These are phyloP conservation scores for Thielaviopsis cerberus DNA, from an alignment of 2,329 filamentous ascomycete genomes.

Conservation along the genomic window DNA sequence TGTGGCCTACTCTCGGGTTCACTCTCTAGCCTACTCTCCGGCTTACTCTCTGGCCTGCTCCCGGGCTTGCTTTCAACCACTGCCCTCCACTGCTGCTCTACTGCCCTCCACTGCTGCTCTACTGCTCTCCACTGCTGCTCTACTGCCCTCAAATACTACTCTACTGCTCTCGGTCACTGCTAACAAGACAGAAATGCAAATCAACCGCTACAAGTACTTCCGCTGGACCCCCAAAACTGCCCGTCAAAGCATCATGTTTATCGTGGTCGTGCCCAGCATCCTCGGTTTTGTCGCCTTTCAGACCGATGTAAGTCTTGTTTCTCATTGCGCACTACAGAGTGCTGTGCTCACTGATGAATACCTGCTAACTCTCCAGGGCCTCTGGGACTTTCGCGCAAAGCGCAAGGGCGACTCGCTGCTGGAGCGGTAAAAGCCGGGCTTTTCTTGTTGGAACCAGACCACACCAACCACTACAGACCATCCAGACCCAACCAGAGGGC, in stretches of 20 bases:
- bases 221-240: conserved; percentile 77
- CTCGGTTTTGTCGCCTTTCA: conserved; percentile 56
- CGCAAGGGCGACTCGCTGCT: conserved; percentile 65
- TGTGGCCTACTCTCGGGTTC: no score
- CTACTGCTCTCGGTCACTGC: not conserved
- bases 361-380: conserved; percentile 42
- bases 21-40: no score
- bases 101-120: not conserved
- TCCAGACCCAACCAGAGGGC: no score
- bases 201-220: conserved; percentile 85
- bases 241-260: conserved; percentile 60
- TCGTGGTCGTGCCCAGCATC: conserved; percentile 50
- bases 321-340: not conserved
- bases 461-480: no score
- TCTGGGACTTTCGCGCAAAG: conserved; percentile 73
- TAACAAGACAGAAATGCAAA: conserved; percentile 65
- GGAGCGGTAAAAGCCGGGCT: conserved; percentile 47
- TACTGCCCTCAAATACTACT: not conserved
- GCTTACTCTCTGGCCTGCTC: no score
- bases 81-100: no score
- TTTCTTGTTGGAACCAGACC: no score
- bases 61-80: no score
- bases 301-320: conserved; percentile 55
- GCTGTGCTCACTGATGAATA: not conserved
- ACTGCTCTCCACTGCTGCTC: not conserved